Evolutionary conservation across 495 filamentous ascomycete genomes (phyloP), one percentile per base, ranked within the genome.

Genomic region (Alectoria sarmentosa): DNA sequence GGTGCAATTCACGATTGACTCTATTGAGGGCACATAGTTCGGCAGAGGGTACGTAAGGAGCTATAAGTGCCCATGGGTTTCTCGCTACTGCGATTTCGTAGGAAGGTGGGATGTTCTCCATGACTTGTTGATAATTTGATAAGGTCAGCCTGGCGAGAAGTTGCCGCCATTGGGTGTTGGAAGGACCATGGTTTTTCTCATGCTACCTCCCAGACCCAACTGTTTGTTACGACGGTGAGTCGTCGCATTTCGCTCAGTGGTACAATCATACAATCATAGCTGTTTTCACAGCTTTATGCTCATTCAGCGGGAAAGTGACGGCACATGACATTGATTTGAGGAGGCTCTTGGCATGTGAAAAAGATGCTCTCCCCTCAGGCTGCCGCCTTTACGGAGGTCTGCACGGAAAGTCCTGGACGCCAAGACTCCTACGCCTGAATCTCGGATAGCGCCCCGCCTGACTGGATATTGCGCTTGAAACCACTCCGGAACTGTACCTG

Each of bases 41-140:
- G 36, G 77, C 76, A 2, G 83, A 83, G 1, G 77, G 78, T 21
- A 88, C 79, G 65, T 86, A 86, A 44, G 75, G 75, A n/a, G 84
- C 84, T 65, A 88, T 79, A 37, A 87, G 77, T n/a, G 73, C 69
- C 84, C 84, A 88, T 34, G 80, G 78, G 73, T 87, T 82, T 69
- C 83, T 77, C 52, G 78, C 76, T 7, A 79, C 82, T 59, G 84
- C 84, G 34, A 76, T 77, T 67, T 83, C 75, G 69, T 89, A 89
- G 9, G 83, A 82, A 13, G 85, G 85, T 39, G 82, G 83, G 21
- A 82, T 74, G 58, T 79, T 74, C 62, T 87, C 84, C 79, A 82
- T 82, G 38, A 3, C 32, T 10, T 21, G 37, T 32, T 6, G 19
- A 36, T 36, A 36, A 14, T 17, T 23, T 21, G 48, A 23, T 23